A percentile compares a stretch with the other conserved stretches of the same genome.
Evolutionary conservation across 2,329 filamentous ascomycete genomes (phyloP).

Genomic region (Tympanopsis confertula): DNA sequence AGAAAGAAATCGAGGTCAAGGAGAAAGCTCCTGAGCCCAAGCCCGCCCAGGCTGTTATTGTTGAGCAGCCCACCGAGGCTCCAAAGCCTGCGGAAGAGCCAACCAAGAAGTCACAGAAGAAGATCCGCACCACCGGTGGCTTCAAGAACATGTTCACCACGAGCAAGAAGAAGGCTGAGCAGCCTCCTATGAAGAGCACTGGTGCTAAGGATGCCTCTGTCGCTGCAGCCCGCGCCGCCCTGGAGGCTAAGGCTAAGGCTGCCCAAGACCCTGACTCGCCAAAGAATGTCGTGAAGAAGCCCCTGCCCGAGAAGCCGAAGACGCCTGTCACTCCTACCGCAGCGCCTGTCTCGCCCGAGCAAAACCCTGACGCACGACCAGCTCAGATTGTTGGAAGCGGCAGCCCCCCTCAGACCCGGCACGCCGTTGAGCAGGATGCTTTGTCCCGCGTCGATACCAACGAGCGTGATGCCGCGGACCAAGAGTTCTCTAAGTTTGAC

Average conservation of each 20-base stretch:
- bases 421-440: slow-evolving; percentile 28
- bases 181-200: slow-evolving; percentile 39
- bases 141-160: slow-evolving; percentile 57
- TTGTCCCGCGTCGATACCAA: slow-evolving; percentile 48
- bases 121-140: slow-evolving; percentile 17
- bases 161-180: slow-evolving; percentile 29
- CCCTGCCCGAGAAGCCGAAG: no score
- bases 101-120: no score
- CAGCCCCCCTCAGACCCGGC: slow-evolving; percentile 7
- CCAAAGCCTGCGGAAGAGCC: no score
- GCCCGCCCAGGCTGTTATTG: no score
- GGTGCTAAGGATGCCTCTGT: slow-evolving; percentile 39
- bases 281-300: background rate
- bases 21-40: no score
- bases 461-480: slow-evolving; percentile 44
- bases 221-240: background rate
- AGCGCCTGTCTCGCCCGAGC: background rate
- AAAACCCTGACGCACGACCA: background rate
- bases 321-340: background rate
- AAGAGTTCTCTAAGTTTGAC: slow-evolving; percentile 61
- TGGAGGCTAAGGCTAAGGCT: background rate
- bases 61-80: no score
- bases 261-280: background rate
- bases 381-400: background rate
- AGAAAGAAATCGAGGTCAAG: no score